These are phyloP conservation scores for Gracilaria domingensis DNA, from an alignment of 23 red algal genomes.

Conservation along the genomic window DNA sequence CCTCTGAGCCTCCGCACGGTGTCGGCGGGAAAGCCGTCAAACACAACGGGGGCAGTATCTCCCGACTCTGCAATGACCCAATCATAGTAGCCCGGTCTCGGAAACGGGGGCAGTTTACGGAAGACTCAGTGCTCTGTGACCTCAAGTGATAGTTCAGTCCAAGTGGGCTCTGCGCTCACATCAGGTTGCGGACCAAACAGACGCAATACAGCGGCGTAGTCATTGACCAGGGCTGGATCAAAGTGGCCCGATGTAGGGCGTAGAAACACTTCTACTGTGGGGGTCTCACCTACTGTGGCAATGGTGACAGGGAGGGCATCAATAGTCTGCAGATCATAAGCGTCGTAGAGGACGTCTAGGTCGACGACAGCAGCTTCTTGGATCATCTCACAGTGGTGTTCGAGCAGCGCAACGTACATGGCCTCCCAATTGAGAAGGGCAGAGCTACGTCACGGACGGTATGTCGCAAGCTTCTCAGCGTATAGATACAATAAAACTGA, in stretches of 20 bases:
- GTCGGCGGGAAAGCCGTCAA: too few species aligned
- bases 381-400: slow-evolving; percentile 72
- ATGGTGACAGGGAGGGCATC: slow-evolving; percentile 87
- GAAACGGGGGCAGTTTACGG: slow-evolving; percentile 66
- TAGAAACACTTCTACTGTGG: slow-evolving; percentile 49
- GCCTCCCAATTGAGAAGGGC: too few species aligned
- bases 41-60: slow-evolving; percentile 59
- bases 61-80: slow-evolving; percentile 87
- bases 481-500: too few species aligned
- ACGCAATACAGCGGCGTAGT: too few species aligned
- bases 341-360: slow-evolving; percentile 96
- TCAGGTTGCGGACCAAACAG: slow-evolving; percentile 81
- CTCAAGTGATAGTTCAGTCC: slow-evolving; percentile 57
- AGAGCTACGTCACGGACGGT: too few species aligned
- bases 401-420: slow-evolving; percentile 72
- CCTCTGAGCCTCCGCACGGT: too few species aligned
- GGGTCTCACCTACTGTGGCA: slow-evolving; percentile 74
- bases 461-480: too few species aligned
- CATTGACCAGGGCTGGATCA: slow-evolving; percentile 16
- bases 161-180: slow-evolving; percentile 36
- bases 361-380: slow-evolving; percentile 93
- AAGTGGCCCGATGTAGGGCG: slow-evolving; percentile 1
- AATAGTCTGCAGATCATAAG: slow-evolving; percentile 85
- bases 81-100: slow-evolving; percentile 93
- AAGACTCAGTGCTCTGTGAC: slow-evolving; percentile 40